Evolutionary conservation across 768 basidiomycete genomes (phyloP).

Genomic region (Austroboletus eburneus): DNA sequence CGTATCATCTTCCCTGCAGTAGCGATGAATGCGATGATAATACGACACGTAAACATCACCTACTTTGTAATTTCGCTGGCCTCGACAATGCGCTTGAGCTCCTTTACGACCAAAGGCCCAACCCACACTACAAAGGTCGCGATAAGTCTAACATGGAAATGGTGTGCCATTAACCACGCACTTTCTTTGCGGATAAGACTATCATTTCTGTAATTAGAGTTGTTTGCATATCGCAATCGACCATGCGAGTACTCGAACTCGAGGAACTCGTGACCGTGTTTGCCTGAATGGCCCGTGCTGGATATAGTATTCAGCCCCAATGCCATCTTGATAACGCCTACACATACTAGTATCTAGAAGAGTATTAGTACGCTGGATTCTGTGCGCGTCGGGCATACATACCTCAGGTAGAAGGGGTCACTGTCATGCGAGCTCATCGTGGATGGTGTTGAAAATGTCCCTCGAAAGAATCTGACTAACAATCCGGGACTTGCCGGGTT

Average conservation of each 20-base stretch:
- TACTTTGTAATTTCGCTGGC: slow-evolving; percentile 94
- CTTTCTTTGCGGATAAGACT: slow-evolving; percentile 98
- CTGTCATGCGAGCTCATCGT: slow-evolving; percentile 42
- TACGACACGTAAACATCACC: background rate
- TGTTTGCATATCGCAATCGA: slow-evolving; percentile 95
- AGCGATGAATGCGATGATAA: background rate
- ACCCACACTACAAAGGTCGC: slow-evolving; percentile 73
- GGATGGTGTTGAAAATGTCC: slow-evolving; percentile 9
- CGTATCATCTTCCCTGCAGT: slow-evolving; percentile 87
- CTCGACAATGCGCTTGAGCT: slow-evolving; percentile 91
- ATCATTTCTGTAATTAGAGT: slow-evolving; percentile 99
- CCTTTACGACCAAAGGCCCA: slow-evolving; percentile 86
- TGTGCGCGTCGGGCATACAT: slow-evolving; percentile 13
- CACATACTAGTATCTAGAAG: slow-evolving; percentile 50
- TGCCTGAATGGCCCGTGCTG: slow-evolving; percentile 92
- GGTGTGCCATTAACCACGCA: slow-evolving; percentile 39
- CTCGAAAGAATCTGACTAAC: background rate
- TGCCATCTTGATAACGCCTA: background rate
- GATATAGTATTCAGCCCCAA: background rate
- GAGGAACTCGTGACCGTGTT: slow-evolving; percentile 96
- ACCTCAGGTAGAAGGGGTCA: slow-evolving; percentile 83
- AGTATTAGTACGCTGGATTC: slow-evolving; percentile 12
- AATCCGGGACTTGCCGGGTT: slow-evolving; percentile 19
- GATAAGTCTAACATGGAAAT: background rate
- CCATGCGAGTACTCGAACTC: slow-evolving; percentile 99